Percentiles rank a stretch among this genome's conserved stretches.
phyloP scores from a whole-genome alignment of 2,329 filamentous ascomycete species.

The Trichoderma simmonsii region DNA sequence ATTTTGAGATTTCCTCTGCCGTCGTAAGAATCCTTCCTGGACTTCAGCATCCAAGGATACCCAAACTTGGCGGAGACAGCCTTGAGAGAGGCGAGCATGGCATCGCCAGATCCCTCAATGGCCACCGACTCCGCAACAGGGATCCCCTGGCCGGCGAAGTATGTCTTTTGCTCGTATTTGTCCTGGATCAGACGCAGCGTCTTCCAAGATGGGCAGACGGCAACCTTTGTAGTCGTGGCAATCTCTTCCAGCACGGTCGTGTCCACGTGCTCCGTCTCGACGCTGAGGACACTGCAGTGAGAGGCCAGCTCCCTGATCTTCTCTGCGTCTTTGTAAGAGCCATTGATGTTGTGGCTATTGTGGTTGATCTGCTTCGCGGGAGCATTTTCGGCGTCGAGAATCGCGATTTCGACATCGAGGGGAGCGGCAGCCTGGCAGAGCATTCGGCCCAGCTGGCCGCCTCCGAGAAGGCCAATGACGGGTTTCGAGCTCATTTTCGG shows the following conservation, averaged over 20 bases:
- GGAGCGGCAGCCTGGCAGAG: slow-evolving; percentile 76
- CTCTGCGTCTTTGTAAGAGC: slow-evolving; percentile 81
- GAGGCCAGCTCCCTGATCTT: slow-evolving; percentile 78
- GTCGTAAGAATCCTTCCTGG: slow-evolving; percentile 86
- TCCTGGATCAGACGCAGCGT: slow-evolving; percentile 89
- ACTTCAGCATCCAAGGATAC: slow-evolving; percentile 90
- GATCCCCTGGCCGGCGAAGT: slow-evolving; percentile 65
- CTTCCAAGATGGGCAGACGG: slow-evolving; percentile 77
- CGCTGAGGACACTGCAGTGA: slow-evolving; percentile 76
- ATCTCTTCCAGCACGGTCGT: slow-evolving; percentile 87
- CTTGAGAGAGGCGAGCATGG: slow-evolving; percentile 58
- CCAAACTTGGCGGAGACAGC: slow-evolving; percentile 64
- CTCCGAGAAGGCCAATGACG: slow-evolving; percentile 53
- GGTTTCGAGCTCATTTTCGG: slow-evolving; percentile 24
- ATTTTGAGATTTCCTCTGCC: slow-evolving; percentile 68
- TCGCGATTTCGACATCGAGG: slow-evolving; percentile 73
- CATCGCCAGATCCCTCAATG: slow-evolving; percentile 50
- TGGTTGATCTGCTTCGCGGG: slow-evolving; percentile 85
- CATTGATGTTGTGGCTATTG: slow-evolving; percentile 70
- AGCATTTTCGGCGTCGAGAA: slow-evolving; percentile 72
- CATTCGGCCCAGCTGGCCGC: slow-evolving; percentile 87
- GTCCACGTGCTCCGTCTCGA: slow-evolving; percentile 94
- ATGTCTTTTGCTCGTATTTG: slow-evolving; percentile 86
- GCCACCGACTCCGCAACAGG: slow-evolving; percentile 69
- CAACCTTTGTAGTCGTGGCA: slow-evolving; percentile 54